Evolutionary conservation across 2,329 filamentous ascomycete species (phyloP).

Genomic region (Alternaria brassicicola): DNA sequence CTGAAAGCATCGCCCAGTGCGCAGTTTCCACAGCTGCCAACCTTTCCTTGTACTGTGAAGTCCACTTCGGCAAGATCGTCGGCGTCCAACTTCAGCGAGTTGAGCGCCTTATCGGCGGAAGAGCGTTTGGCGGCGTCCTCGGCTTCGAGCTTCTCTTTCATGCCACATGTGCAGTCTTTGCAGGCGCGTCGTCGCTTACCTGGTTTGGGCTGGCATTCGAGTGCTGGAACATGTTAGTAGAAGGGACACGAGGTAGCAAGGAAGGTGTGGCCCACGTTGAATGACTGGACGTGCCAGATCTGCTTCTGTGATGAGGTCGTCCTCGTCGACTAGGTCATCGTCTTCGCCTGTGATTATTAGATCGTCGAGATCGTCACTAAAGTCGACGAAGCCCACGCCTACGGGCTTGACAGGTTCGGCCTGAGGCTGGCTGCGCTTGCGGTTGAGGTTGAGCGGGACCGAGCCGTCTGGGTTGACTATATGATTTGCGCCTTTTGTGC

Average conservation of each 20-base stretch:
- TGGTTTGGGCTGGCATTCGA: constrained; percentile 84
- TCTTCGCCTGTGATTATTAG: constrained; percentile 64
- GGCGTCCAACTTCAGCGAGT: constrained; percentile 71
- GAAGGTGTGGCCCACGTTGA: constrained; percentile 69
- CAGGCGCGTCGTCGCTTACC: constrained; percentile 91
- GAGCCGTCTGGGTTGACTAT: constrained; percentile 45
- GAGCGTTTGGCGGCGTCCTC: constrained; percentile 76
- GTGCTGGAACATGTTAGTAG: constrained; percentile 59
- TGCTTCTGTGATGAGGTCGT: constrained; percentile 82
- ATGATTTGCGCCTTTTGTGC: constrained; percentile 30
- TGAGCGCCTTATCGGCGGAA: constrained; percentile 67
- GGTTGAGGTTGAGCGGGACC: constrained; percentile 47
- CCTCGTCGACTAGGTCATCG: constrained; percentile 90
- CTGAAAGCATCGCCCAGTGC: constrained; percentile 83
- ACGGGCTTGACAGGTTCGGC: constrained; percentile 45
- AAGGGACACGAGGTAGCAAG: neutral
- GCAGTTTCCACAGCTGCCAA: constrained; percentile 93
- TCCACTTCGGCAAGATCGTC: constrained; percentile 89
- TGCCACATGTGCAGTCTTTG: constrained; percentile 96
- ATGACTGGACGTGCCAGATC: constrained; percentile 79
- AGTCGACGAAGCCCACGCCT: constrained; percentile 61
- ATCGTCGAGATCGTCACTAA: constrained; percentile 66
- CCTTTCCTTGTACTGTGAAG: constrained; percentile 97
- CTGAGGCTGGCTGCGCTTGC: constrained; percentile 52
- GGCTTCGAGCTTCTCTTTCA: constrained; percentile 82